These are phyloP conservation scores for Schizonepeta tenuifolia DNA, from an alignment of 257 asterid species.

Conservation along the genomic window DNA sequence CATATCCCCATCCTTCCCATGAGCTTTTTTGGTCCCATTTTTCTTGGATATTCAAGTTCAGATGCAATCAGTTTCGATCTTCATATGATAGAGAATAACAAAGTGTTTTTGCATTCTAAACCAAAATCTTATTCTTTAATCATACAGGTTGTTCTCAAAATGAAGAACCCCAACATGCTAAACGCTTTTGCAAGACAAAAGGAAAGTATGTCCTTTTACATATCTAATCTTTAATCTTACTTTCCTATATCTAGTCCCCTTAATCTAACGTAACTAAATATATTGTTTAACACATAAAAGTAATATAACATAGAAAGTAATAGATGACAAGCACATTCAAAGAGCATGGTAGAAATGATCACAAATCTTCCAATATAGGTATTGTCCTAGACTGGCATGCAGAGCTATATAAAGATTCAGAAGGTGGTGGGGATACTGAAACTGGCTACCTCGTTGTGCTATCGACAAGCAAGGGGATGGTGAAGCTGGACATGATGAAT, in stretches of 20 bases:
- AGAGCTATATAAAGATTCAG: conserved; percentile 71
- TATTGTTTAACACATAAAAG: not conserved
- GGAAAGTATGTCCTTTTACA: conserved; percentile 58
- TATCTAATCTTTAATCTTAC: not conserved
- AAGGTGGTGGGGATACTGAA: conserved; percentile 48
- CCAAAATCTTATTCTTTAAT: conserved; percentile 30
- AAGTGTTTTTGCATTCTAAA: not conserved
- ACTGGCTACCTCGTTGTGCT: conserved; percentile 70
- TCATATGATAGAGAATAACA: not conserved
- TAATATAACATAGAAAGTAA: not conserved
- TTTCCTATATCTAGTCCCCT: conserved; percentile 1
- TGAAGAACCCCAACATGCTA: conserved; percentile 66
- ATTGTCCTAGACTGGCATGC: conserved; percentile 58
- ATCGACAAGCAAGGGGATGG: conserved; percentile 65
- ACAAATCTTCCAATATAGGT: conserved; percentile 41
- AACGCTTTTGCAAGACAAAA: conserved; percentile 65
- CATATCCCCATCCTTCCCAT: not conserved
- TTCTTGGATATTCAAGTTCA: not conserved
- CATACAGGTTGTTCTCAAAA: conserved; percentile 69
- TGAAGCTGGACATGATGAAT: conserved; percentile 76
- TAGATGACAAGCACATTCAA: not conserved
- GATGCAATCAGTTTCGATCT: not conserved
- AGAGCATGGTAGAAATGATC: conserved; percentile 7
- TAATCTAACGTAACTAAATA: conserved; percentile 2
- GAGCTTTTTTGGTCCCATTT: not conserved